Base-by-base conservation (phyloP, 2,329 filamentous ascomycete species). In the Corinectria fuckeliana region DNA sequence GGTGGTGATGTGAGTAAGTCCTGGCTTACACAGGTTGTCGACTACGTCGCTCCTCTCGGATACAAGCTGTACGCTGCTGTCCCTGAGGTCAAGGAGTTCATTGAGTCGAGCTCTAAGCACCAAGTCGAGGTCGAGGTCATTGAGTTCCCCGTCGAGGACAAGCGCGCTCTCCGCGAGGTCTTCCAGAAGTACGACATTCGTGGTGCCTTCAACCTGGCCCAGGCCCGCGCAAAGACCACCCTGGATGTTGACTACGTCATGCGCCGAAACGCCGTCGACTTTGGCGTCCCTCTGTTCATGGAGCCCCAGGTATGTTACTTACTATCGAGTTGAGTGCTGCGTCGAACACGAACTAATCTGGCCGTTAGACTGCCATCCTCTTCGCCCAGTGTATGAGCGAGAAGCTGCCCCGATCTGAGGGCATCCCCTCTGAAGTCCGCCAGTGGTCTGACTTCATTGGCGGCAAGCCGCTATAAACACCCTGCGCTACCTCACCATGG, bases 161-260 rank as follows among this genome's bases (percentile, higher is more conserved):
- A 99, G 88, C 88, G 93, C 68, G 92, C 92, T 58, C 87, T 99
- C 64, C 88, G 95, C 67, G 92, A 97, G 74, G 93, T 97, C 32
- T 99, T 99, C 81, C 82, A 94, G 85, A 96, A 96, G 85, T 93
- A 98, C 79, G 90, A 98, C 76, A 96, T 99, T 77, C 88, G 91
- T 59, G 95, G 95, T 72, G 91, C 93, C 62, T 99, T 99, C 85
- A 98, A 98, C 83, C 81, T 99, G 71, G 93, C 94, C 59, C 88
- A 90, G 78, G 87, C 86, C 68, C 85, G 93, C 73, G 95, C 88
- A 61, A 93, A 91, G 83, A 94, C 91, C 34, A 83, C 92, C 61
- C 81, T 91, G 62, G 95, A 99, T 74, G 92, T 96, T 73, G 93
- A 99, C 82, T 99, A 99, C 72, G 93, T 99, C 57, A 98, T 98